Evolutionary conservation across 768 basidiomycete species (phyloP).

Genomic region (Kwoniella dendrophila): DNA sequence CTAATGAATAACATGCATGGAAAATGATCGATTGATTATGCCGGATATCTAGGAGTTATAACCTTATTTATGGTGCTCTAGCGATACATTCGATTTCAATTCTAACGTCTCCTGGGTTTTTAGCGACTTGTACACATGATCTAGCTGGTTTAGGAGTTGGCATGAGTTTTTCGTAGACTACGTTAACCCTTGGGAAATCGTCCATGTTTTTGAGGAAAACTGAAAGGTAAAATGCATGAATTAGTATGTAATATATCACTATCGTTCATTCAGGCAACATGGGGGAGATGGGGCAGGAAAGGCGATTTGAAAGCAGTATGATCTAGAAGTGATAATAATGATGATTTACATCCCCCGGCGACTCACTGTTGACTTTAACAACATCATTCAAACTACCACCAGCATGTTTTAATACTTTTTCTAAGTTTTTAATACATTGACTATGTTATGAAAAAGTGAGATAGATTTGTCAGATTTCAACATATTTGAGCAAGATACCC

Average conservation of each 20-base stretch:
- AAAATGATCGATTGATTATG: too few species aligned
- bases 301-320: too few species aligned
- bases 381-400: constrained; percentile 13
- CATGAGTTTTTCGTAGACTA: constrained; percentile 15
- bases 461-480: not conserved
- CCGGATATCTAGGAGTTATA: too few species aligned
- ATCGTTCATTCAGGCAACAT: too few species aligned
- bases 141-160: constrained; percentile 15
- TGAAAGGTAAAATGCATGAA: not conserved
- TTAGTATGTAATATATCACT: not conserved
- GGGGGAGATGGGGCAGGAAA: too few species aligned
- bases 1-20: too few species aligned
- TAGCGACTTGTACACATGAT: constrained; percentile 19
- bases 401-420: constrained; percentile 15
- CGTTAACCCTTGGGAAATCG: constrained; percentile 15
- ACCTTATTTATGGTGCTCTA: not conserved
- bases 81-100: constrained; percentile 20
- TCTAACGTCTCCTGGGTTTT: constrained; percentile 10
- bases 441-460: too few species aligned
- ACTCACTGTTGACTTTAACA: constrained; percentile 22
- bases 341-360: not conserved
- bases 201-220: constrained; percentile 19
- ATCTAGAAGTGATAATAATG: not conserved
- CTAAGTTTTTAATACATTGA: constrained; percentile 20
- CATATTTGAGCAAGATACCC: not conserved